Evolutionary conservation across 768 basidiomycete species (phyloP), one percentile per base, ranked within the genome.

Genomic region (Xerocomus brunneocitrinus): DNA sequence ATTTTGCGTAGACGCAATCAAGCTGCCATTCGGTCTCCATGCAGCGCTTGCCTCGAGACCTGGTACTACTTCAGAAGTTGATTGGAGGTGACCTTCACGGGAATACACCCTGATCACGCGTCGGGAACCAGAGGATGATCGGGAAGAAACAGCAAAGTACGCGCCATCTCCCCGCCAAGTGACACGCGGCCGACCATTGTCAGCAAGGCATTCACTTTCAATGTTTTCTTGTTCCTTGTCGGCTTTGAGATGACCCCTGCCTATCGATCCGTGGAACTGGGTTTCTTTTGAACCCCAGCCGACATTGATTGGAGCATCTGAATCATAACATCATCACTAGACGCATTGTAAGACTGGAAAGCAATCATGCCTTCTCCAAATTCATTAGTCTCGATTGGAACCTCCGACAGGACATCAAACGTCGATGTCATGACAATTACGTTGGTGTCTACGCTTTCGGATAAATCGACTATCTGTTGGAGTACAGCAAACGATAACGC

Each of bases 221-320:
- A 60, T 64, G 4, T 70, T 63, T 34, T 71, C 61, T 54, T 66
- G 58, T 10, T 70, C 59, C 27, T 79, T 76, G 0, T 91, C 90
- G 24, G 89, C 88, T 32, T 57, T 59, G 51, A 69, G 63, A 58
- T 69, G 65, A 2, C 80, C 73, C 67, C 98, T 98, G 16, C 97
- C 95, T 4, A 92, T 75, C 0, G 94, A 95, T 9, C 97, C 97
- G 60, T 98, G 94, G 66, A 99, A 99, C 64, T 99, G 97, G 0
- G 97, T 98, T 67, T 89, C 80, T 64, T 95, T 95, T 2, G 90
- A 89, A 38, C 97, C 97, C 97, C 97, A 99, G 14, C 97, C 97
- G 54, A 98, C 92, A 61, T 95, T 91, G 62, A 98, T 92, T 3
- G 90, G 91, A 25, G 85, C 82, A 66, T 93, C 93, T 92, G 60